Evolutionary conservation across 2,329 filamentous ascomycete species (phyloP).

Genomic region (Cladosporium sp.): DNA sequence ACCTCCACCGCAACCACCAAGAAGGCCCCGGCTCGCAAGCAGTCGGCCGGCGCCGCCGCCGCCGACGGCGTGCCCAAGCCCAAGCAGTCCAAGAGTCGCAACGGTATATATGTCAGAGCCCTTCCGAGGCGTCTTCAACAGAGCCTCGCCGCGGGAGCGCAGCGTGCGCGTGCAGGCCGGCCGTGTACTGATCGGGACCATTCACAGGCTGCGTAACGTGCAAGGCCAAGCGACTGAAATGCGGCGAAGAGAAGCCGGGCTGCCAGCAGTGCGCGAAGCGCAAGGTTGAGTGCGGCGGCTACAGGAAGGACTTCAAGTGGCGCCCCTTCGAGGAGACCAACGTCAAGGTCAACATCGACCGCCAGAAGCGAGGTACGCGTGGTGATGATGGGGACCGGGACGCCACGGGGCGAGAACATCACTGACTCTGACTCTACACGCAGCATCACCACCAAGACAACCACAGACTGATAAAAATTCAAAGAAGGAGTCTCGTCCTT

Average conservation of each 20-base stretch:
- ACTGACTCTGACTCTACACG: conserved; percentile 9
- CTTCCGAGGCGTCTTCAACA: conserved; percentile 7
- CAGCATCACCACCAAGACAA: conserved; percentile 16
- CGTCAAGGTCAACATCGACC: conserved; percentile 42
- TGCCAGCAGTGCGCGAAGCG: conserved; percentile 62
- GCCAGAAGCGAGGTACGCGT: conserved; percentile 41
- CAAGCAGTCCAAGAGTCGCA: conserved; percentile 69
- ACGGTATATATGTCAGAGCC: conserved; percentile 49
- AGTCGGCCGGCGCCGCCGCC: conserved; percentile 14
- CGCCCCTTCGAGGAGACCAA: conserved; percentile 60
- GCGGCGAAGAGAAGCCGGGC: conserved; percentile 64
- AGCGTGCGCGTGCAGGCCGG: not conserved
- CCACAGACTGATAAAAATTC: not conserved
- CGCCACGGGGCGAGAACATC: too few species aligned
- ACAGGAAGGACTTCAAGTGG: conserved; percentile 74
- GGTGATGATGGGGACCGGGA: not conserved
- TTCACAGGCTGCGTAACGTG: conserved; percentile 62
- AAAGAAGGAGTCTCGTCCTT: not conserved
- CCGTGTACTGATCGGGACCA: conserved; percentile 18
- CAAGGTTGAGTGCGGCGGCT: conserved; percentile 61
- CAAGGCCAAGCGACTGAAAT: conserved; percentile 67
- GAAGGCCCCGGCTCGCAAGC: conserved; percentile 16
- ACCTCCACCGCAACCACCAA: conserved; percentile 13
- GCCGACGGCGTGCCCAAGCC: conserved; percentile 44
- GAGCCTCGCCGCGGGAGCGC: not conserved